Conservation (phyloP, 75 land plant genomes). For the Pinus tabuliformis region DNA sequence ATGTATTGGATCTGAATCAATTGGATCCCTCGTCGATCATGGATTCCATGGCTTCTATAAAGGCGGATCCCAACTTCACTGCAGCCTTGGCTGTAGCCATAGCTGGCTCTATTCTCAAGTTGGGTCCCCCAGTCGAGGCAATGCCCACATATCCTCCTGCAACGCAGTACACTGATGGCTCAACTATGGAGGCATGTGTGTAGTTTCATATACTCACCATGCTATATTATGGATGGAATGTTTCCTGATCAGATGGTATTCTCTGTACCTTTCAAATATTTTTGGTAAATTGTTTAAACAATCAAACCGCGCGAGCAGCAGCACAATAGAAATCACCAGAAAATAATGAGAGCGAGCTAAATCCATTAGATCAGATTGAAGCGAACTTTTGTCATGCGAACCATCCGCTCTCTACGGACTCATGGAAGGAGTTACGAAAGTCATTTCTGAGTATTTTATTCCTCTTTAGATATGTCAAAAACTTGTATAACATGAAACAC, state of each 20-base stretch:
- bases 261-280: neutral
- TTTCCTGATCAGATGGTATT: neutral
- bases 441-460: too few relatives aligned
- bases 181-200: neutral
- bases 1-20: too few relatives aligned
- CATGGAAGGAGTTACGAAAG: too few relatives aligned
- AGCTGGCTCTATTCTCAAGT: neutral
- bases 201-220: neutral
- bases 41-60: constrained; percentile 16
- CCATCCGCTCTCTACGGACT: too few relatives aligned
- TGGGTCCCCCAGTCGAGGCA: neutral
- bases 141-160: neutral
- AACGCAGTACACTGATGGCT: neutral
- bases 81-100: constrained; percentile 31
- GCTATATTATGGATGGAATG: too few relatives aligned
- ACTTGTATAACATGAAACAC: too few relatives aligned
- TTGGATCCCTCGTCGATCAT: neutral
- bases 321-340: neutral
- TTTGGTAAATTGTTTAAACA: neutral
- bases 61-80: constrained; percentile 27
- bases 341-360: neutral
- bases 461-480: too few relatives aligned
- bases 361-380: neutral
- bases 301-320: too few relatives aligned
- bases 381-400: too few relatives aligned